Percentiles rank a stretch among this genome's conserved stretches.
phyloP scores from a whole-genome alignment of 2,329 filamentous ascomycete genomes.

The Elsinoe fawcettii region DNA sequence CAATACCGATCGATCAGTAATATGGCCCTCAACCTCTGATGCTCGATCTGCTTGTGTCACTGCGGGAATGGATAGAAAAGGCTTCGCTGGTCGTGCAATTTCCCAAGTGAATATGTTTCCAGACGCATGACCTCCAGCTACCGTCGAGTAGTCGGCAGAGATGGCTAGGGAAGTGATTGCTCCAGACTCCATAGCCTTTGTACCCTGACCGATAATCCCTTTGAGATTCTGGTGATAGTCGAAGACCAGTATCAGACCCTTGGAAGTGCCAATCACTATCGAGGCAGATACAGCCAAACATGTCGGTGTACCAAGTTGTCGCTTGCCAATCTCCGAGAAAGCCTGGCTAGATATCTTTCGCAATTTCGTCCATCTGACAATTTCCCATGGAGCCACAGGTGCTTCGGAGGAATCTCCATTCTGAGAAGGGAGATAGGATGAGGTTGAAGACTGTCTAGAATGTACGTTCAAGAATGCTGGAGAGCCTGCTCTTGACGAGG shows the following conservation, averaged over 20 bases:
- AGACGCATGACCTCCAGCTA: slow-evolving; percentile 81
- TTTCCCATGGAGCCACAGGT: slow-evolving; percentile 83
- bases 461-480: slow-evolving; percentile 66
- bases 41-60: slow-evolving; percentile 47
- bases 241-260: slow-evolving; percentile 89
- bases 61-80: slow-evolving; percentile 80
- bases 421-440: slow-evolving; percentile 55
- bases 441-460: slow-evolving; percentile 72
- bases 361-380: slow-evolving; percentile 90
- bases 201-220: slow-evolving; percentile 85
- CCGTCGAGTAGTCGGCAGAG: slow-evolving; percentile 85
- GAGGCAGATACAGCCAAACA: slow-evolving; percentile 81
- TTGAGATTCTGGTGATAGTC: slow-evolving; percentile 96
- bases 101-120: slow-evolving; percentile 98
- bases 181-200: slow-evolving; percentile 88
- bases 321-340: slow-evolving; percentile 85
- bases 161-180: slow-evolving; percentile 79
- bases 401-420: slow-evolving; percentile 45
- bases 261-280: slow-evolving; percentile 86
- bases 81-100: slow-evolving; percentile 67
- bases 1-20: slow-evolving; percentile 67
- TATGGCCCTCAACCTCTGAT: slow-evolving; percentile 72
- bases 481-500: slow-evolving; percentile 60
- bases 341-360: slow-evolving; percentile 81
- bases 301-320: slow-evolving; percentile 86